phyloP scores from a whole-genome alignment of 257 asterid species.

The Solanum ossicruentum region DNA sequence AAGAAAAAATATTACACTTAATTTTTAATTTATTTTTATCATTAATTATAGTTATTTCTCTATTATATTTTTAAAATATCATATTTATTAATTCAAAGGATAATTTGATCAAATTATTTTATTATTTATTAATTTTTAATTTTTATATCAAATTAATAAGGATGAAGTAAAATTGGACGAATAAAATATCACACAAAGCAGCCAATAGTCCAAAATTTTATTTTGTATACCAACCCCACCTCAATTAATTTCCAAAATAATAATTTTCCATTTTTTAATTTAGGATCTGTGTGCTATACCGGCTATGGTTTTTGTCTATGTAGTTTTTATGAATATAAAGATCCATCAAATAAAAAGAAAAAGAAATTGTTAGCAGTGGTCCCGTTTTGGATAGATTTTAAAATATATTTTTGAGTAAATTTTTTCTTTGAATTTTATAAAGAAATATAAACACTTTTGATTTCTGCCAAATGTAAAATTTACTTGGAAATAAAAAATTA shows the following conservation, averaged over 20 bases:
- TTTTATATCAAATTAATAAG: no score
- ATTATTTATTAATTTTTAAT: no score
- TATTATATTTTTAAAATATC: no score
- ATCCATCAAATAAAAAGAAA: background rate
- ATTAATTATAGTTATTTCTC: no score
- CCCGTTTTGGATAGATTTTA: no score
- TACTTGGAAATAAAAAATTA: no score
- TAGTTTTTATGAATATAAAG: background rate
- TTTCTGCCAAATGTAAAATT: no score
- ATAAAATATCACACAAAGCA: background rate
- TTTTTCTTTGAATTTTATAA: background rate
- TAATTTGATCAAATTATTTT: no score
- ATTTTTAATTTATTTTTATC: no score
- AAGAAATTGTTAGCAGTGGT: background rate
- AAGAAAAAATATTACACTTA: no score
- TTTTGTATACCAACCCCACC: background rate
- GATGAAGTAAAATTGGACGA: rapidly evolving
- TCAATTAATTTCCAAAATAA: background rate
- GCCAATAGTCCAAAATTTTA: background rate
- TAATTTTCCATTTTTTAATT: background rate
- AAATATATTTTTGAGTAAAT: background rate
- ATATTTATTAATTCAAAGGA: no score
- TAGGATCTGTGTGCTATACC: background rate
- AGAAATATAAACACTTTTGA: no score
- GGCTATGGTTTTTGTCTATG: background rate